A percentile compares a stretch with the other conserved stretches of the same genome.
Evolutionary conservation across 345 rosid species (phyloP).

Genomic region (Eucalyptus regnans): DNA sequence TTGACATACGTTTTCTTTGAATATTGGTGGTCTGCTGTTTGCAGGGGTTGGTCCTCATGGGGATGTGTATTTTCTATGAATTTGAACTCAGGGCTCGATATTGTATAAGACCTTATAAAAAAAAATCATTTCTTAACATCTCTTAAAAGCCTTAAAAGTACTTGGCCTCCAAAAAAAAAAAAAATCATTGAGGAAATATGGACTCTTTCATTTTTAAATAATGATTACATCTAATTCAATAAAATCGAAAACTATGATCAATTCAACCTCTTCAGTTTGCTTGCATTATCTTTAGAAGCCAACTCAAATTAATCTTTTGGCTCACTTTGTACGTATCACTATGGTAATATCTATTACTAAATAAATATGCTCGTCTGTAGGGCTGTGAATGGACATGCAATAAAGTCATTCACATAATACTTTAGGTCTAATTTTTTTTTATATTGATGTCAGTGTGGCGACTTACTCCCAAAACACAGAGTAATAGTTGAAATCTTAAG

Average conservation of each 20-base stretch:
- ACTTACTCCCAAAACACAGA: too few species aligned
- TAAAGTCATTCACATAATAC: too few species aligned
- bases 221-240: background rate
- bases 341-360: background rate
- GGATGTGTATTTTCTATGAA: too few species aligned
- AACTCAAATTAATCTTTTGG: too few species aligned
- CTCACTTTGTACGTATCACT: background rate
- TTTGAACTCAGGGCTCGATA: background rate
- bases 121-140: background rate
- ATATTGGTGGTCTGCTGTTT: too few species aligned
- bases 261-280: background rate
- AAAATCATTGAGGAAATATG: background rate
- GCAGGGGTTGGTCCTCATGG: too few species aligned
- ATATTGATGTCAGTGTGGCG: too few species aligned
- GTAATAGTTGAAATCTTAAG: too few species aligned
- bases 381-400: too few species aligned
- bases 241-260: background rate
- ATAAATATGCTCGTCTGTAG: too few species aligned
- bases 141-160: background rate
- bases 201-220: background rate
- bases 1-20: too few species aligned
- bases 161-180: background rate
- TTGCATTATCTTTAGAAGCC: background rate
- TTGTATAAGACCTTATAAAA: background rate
- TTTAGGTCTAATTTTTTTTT: background rate